Base-by-base conservation (phyloP, 2,329 filamentous ascomycete genomes). In the Neodidymelliopsis sp. region DNA sequence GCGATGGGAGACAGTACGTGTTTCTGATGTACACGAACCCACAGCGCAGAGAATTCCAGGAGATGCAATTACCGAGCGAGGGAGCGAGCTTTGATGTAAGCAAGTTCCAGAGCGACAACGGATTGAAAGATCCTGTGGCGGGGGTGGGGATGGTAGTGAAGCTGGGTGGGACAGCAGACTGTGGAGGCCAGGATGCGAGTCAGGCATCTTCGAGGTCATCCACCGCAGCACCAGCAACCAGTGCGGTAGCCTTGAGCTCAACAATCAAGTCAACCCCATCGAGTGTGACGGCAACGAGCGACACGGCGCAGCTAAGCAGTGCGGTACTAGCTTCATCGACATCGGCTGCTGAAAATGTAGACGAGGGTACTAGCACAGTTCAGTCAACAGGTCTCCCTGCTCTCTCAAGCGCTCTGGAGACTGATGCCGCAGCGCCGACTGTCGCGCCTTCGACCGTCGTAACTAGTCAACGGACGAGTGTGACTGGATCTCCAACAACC, bases 101-200 rank as follows among this genome's bases (percentile, higher is more conserved):
- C 39, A 43, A 61, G 34, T 72, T 71, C 35, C 59, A 69, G 45
- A 45, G 48, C 12, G 62, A 68, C 5, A 71, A 72, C 40, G 67
- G 61, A 1, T 47, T 71, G 6, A 22, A 37, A 0, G 63, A 69
- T 43, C 40, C 69, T 7, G 36, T 40, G n/a, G 69, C 64, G 3
- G 69, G 69, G 4, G 48, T 71, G 2, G 65, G 59, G 1, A 71
- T 72, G 67, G 61, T 66, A 2, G 67, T 71, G n/a, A 60, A 66
- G 47, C 36, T 72, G 22, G 65, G 66, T 12, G 66, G 67, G 18
- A 31, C 38, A n/a, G 60, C 55, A 4, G 36, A 58, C 12, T 65
- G 62, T 36, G 59, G 29, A 8, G 45, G 49, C 4, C 50, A 48
- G 12, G 31, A 12, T 4, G 33, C 38, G 10, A 34, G 9, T 11